Percentiles rank a stretch among this genome's conserved stretches.
These are phyloP conservation scores for Termitomyces eurrhizus DNA, from an alignment of 768 basidiomycete species.

Conservation along the genomic window DNA sequence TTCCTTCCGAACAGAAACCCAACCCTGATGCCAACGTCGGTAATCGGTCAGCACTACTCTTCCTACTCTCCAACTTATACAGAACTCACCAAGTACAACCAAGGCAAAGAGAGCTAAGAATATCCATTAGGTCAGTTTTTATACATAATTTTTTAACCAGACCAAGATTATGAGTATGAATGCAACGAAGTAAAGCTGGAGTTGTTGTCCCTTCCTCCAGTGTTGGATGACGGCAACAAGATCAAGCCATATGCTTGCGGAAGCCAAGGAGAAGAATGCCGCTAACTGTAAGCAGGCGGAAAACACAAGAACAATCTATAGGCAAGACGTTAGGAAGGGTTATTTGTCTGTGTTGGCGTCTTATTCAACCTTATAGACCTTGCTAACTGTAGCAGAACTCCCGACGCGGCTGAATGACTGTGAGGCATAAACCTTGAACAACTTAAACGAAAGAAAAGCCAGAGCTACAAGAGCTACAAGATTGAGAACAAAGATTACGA, in stretches of 20 bases:
- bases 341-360: not conserved
- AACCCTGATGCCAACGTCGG: conserved; percentile 34
- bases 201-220: conserved; percentile 28
- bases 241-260: conserved; percentile 46
- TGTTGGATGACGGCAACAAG: conserved; percentile 25
- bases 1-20: conserved; percentile 45
- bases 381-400: conserved; percentile 37
- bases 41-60: not conserved
- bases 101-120: conserved; percentile 39
- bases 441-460: conserved; percentile 33
- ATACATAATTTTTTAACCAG: conserved; percentile 14
- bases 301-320: conserved; percentile 44
- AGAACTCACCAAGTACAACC: conserved; percentile 39
- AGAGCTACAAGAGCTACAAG: conserved; percentile 31
- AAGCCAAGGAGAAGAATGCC: conserved; percentile 45
- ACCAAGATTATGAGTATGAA: conserved; percentile 40
- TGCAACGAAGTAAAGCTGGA: conserved; percentile 34
- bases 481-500: conserved; percentile 38
- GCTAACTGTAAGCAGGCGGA: conserved; percentile 45
- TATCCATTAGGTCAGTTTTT: not conserved
- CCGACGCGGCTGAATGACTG: conserved; percentile 49
- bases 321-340: not conserved
- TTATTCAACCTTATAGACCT: conserved; percentile 41
- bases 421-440: conserved; percentile 44
- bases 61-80: not conserved